These are phyloP conservation scores for Aspergillus candidus DNA, from an alignment of 2,329 filamentous ascomycete species.

Conservation along the genomic window DNA sequence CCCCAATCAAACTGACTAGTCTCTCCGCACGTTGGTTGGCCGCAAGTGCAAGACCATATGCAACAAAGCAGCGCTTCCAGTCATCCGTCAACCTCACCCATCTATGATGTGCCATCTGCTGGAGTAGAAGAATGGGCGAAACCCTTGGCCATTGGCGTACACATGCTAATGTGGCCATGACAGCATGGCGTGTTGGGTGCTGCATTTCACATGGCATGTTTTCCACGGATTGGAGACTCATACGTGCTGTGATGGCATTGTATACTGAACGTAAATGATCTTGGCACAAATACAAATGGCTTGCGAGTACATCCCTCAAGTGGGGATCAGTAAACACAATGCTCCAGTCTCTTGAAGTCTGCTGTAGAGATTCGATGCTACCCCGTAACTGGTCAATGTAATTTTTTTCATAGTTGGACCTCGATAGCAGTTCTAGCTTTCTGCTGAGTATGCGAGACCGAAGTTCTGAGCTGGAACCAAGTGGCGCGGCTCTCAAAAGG, in stretches of 20 bases:
- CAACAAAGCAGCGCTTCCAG: slow-evolving; percentile 19
- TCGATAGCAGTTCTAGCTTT: slow-evolving; percentile 5
- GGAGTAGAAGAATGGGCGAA: slow-evolving; percentile 16
- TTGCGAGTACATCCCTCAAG: slow-evolving; percentile 1
- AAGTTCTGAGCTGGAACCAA: not conserved
- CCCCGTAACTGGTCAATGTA: slow-evolving; percentile 11
- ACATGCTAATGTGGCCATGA: slow-evolving; percentile 2
- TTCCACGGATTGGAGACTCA: not conserved
- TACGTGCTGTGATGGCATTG: slow-evolving; percentile 3
- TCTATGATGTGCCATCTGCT: slow-evolving; percentile 16
- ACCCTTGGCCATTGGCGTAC: slow-evolving; percentile 15
- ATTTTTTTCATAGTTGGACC: slow-evolving; percentile 10
- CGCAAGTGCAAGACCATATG: slow-evolving; percentile 24
- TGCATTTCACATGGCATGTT: not conserved
- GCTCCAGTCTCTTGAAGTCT: not conserved
- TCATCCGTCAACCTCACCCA: slow-evolving; percentile 6
- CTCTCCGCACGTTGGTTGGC: slow-evolving; percentile 24
- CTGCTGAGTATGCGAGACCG: slow-evolving; percentile 3
- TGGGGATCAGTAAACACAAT: not conserved
- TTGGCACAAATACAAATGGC: slow-evolving; percentile 4
- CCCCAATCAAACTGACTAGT: slow-evolving; percentile 12
- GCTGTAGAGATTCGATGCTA: slow-evolving; percentile 10
- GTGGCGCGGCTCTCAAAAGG: not conserved
- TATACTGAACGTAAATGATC: slow-evolving; percentile 3
- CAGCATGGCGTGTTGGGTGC: not conserved